Evolutionary conservation across 129 eudicot genomes (phyloP).

Genomic region (Oenanthe sinensis): DNA sequence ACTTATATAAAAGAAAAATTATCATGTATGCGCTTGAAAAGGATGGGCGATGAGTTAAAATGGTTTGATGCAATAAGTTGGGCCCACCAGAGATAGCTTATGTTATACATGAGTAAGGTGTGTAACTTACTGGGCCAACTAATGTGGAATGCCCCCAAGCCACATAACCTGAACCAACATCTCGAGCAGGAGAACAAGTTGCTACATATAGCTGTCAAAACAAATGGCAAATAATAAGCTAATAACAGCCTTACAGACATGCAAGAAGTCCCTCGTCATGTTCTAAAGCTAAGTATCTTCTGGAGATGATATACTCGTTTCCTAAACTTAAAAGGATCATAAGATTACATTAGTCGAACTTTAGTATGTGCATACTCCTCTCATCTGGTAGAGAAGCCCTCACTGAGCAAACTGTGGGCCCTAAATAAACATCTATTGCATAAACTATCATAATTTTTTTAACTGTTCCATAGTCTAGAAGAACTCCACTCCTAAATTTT

Average conservation of each 20-base stretch:
- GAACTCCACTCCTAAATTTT: not conserved
- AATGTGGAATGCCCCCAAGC: conserved; percentile 99
- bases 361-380: not conserved
- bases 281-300: not conserved
- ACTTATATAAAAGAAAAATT: not conserved
- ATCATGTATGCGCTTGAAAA: not conserved
- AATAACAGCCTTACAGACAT: not conserved
- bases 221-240: conserved; percentile 1
- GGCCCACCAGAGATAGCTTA: not conserved
- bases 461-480: not conserved
- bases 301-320: not conserved
- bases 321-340: not conserved
- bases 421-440: no score
- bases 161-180: conserved; percentile 70
- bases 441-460: not conserved
- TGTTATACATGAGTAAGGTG: not conserved
- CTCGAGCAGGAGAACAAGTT: conserved; percentile 96
- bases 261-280: not conserved
- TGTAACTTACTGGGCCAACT: conserved; percentile 81
- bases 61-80: not conserved
- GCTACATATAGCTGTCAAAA: conserved; percentile 75
- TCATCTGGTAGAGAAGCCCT: not conserved
- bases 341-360: not conserved
- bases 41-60: not conserved
- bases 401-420: not conserved